Evolutionary conservation across 169 alveolate genomes (phyloP).

Genomic region (Plasmodium knowlesi): DNA sequence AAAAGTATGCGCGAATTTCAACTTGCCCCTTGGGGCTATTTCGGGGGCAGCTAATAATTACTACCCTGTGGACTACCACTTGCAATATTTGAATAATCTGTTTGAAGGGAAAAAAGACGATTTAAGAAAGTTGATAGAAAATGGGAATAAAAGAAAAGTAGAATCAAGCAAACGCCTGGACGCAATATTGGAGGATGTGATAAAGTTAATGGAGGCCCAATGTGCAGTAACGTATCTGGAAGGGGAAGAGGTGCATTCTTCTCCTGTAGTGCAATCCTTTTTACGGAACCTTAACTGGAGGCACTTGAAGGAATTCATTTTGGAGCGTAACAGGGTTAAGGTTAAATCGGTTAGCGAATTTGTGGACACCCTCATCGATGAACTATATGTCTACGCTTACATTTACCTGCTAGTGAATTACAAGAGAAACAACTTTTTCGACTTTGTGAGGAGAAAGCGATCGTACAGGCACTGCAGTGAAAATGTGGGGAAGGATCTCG

Average conservation of each 20-base stretch:
- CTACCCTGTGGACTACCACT: slow-evolving; percentile 57
- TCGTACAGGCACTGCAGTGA: slow-evolving; percentile 73
- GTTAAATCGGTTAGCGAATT: background rate
- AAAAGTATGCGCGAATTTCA: slow-evolving; percentile 29
- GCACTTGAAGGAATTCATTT: slow-evolving; percentile 38
- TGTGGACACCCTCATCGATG: slow-evolving; percentile 24
- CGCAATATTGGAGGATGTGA: background rate
- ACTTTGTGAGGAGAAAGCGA: slow-evolving; percentile 41
- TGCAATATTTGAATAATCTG: slow-evolving; percentile 39
- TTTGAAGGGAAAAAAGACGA: slow-evolving; percentile 22
- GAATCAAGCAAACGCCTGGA: background rate
- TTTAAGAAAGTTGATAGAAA: slow-evolving; percentile 19
- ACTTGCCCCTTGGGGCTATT: slow-evolving; percentile 4
- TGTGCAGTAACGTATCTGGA: background rate
- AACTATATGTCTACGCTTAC: slow-evolving; percentile 31
- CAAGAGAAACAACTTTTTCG: slow-evolving; percentile 51
- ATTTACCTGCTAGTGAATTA: slow-evolving; percentile 33
- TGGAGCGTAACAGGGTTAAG: slow-evolving; percentile 25
- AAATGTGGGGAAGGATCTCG: slow-evolving; percentile 43
- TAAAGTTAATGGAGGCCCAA: background rate
- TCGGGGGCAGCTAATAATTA: slow-evolving; percentile 34
- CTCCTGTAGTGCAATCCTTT: background rate
- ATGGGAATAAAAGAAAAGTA: background rate
- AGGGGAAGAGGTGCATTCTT: background rate
- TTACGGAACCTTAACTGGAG: slow-evolving; percentile 12